Evolutionary conservation across 768 basidiomycete species (phyloP), one percentile per base, ranked within the genome.

Genomic region (Phanerodontia chrysosporium): DNA sequence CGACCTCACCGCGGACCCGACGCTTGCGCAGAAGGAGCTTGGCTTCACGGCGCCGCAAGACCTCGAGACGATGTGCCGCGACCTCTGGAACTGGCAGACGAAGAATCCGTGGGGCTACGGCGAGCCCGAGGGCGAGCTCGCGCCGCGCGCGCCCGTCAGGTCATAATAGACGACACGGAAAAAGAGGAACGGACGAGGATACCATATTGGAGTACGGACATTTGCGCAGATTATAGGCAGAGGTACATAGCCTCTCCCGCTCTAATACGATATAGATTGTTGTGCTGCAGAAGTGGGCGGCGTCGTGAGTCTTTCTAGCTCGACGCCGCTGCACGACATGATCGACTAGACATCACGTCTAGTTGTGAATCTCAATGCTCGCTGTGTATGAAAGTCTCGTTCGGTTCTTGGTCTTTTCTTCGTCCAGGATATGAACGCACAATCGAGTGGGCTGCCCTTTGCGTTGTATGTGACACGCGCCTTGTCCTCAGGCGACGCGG

Each of bases 11-110:
- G 97, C 96, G 2, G 89, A 99, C 72, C 96, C 97, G 0, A 65
- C 86, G 7, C 81, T 98, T 22, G 97, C 97, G 0, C 85, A 95
- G 76, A 84, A 84, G 69, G 96, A 98, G 72, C 87, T 99, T 29
- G 92, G 92, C 6, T 99, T 98, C 82, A 83, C 83, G 61, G 96
- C 96, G 13, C 78, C 80, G 27, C 81, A 85, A 67, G 80, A 86
- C 65, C 80, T 99, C 46, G 88, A 94, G 62, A 86, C 87, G 57
- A 98, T 98, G 93, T 98, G 97, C 74, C 79, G 84, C 57, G 97
- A 99, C 74, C 78, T 97, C 66, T 98, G 97, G 97, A 95, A 95
- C 76, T 99, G 95, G 93, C 96, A 98, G 77, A 85, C 84, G n/a
- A 91, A 85, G 72, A 92, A 97, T 67, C 92, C 90, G 7, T 69